Evolutionary conservation across 148 eudicot species (phyloP).

Genomic region (Dianthus caryophyllus): DNA sequence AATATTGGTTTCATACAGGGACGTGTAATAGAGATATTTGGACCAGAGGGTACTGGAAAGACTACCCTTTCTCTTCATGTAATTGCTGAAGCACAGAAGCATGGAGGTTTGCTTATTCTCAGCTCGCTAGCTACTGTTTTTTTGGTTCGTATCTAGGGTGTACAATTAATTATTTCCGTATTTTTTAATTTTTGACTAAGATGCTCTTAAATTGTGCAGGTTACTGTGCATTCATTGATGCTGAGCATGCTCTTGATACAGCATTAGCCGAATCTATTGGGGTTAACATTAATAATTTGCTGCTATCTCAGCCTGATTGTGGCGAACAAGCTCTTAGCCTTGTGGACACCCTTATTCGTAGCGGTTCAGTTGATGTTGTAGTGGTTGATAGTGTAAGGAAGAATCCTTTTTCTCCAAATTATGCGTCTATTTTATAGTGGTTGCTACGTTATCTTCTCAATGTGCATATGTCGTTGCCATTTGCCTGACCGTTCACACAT

Average conservation of each 20-base stretch:
- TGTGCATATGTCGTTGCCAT: not conserved
- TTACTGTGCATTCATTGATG: conserved; percentile 90
- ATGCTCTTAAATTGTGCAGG: conserved; percentile 37
- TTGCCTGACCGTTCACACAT: not conserved
- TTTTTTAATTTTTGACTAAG: not conserved
- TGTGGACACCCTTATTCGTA: conserved; percentile 89
- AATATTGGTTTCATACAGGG: conserved; percentile 47
- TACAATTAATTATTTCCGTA: not conserved
- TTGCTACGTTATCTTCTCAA: not conserved
- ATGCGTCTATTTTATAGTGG: conserved; percentile 2
- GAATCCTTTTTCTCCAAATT: not conserved
- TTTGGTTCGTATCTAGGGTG: not conserved
- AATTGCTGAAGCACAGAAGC: conserved; percentile 93
- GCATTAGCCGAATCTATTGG: conserved; percentile 84
- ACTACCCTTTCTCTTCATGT: conserved; percentile 93
- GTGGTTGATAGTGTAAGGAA: conserved; percentile 93
- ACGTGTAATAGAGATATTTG: conserved; percentile 90
- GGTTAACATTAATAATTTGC: conserved; percentile 77
- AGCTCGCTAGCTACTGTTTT: not conserved
- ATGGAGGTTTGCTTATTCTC: conserved; percentile 52
- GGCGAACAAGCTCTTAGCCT: conserved; percentile 99
- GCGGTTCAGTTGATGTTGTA: conserved; percentile 95
- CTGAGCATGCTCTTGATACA: conserved; percentile 98
- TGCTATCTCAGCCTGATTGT: conserved; percentile 94
- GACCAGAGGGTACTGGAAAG: conserved; percentile 99